phyloP scores from a whole-genome alignment of 495 filamentous ascomycete genomes.

The Daldinia loculata region DNA sequence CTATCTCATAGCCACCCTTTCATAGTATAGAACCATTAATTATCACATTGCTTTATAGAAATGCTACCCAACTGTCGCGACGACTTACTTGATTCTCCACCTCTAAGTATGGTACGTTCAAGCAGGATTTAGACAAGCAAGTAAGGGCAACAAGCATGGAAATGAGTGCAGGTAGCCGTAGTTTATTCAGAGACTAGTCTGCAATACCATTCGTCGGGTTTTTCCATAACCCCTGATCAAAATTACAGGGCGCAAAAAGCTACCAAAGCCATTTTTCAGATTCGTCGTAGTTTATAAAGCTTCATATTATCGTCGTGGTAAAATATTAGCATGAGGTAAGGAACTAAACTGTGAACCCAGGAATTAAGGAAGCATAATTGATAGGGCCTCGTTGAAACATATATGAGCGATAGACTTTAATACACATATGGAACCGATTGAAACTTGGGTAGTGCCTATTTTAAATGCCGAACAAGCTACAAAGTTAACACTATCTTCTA shows the following conservation, averaged over 20 bases:
- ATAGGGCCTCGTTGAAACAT: not conserved
- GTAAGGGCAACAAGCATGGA: constrained; percentile 25
- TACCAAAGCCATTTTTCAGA: not conserved
- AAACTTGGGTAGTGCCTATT: not conserved
- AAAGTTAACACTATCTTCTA: not conserved
- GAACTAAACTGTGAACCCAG: too few relatives aligned
- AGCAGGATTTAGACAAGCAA: constrained; percentile 8
- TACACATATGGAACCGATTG: not conserved
- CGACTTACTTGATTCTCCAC: constrained; percentile 8
- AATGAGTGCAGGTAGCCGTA: constrained; percentile 17
- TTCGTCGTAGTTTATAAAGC: not conserved
- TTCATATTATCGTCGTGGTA: not conserved
- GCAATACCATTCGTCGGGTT: constrained; percentile 20
- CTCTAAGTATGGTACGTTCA: constrained; percentile 1
- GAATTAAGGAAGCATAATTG: not conserved
- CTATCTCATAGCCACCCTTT: not conserved
- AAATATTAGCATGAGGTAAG: not conserved
- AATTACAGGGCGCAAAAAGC: not conserved
- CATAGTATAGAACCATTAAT: not conserved
- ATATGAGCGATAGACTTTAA: not conserved
- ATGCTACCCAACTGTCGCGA: constrained; percentile 19
- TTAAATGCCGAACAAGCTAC: not conserved
- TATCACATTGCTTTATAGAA: not conserved
- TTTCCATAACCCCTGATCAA: constrained; percentile 4
- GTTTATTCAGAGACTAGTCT: constrained; percentile 7